Percentiles rank a stretch among this genome's conserved stretches.
Conservation (phyloP, 2,329 filamentous ascomycete genomes). For the Fusarium foetens region DNA sequence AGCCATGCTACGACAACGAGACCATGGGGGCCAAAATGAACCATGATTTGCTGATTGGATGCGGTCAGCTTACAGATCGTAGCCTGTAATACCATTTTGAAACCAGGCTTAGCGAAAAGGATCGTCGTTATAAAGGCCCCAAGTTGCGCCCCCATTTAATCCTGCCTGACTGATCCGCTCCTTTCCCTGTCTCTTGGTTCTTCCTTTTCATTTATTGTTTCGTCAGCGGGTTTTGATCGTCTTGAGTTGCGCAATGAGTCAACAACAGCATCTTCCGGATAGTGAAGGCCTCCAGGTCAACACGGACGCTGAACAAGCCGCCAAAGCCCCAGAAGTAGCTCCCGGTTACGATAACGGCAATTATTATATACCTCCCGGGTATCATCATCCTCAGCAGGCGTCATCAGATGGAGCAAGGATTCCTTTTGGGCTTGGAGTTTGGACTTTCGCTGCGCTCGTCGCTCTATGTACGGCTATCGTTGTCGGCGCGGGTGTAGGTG, state of each 20-base stretch:
- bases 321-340: constrained; percentile 28
- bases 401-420: background rate
- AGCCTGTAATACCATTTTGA: constrained; percentile 8
- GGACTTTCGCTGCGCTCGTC: constrained; percentile 29
- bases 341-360: background rate
- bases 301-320: constrained; percentile 10
- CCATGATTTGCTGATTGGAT: constrained; percentile 26
- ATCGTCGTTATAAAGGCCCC: constrained; percentile 20
- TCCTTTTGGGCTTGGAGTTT: constrained; percentile 31
- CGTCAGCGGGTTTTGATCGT: background rate
- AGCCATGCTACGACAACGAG: background rate
- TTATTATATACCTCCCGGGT: constrained; percentile 19
- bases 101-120: constrained; percentile 11
- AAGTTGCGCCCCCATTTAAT: background rate
- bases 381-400: constrained; percentile 4
- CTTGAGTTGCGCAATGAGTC: constrained; percentile 13
- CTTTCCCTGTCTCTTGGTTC: background rate
- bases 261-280: constrained; percentile 5
- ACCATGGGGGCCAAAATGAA: constrained; percentile 1
- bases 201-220: background rate
- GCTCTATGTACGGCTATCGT: constrained; percentile 28
- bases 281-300: constrained; percentile 36
- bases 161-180: background rate
- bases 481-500: constrained; percentile 30
- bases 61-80: constrained; percentile 32